A percentile compares a stretch with the other conserved stretches of the same genome.
These are phyloP conservation scores for Cladophialophora psammophila DNA, from an alignment of 2,329 filamentous ascomycete genomes.

Conservation along the genomic window DNA sequence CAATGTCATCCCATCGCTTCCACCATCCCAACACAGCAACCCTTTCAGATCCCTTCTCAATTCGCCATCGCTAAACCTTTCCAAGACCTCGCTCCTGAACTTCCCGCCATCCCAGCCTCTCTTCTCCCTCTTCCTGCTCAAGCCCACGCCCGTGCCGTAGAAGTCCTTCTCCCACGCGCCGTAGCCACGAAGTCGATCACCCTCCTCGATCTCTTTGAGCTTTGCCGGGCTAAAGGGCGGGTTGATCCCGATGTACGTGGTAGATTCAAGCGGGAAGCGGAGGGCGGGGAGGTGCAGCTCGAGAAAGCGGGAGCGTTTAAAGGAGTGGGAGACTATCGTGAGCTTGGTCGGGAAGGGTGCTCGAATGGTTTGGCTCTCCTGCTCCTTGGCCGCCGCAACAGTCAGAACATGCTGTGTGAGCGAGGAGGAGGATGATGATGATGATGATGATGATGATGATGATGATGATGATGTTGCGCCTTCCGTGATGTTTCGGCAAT, in stretches of 20 bases:
- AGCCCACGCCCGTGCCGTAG: constrained; percentile 47
- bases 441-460: too few relatives aligned
- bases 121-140: constrained; percentile 48
- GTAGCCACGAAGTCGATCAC: constrained; percentile 44
- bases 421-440: too few relatives aligned
- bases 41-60: background rate
- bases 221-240: constrained; percentile 57
- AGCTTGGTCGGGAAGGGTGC: constrained; percentile 63
- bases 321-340: constrained; percentile 72
- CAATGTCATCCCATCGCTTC: background rate
- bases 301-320: constrained; percentile 70
- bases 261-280: constrained; percentile 47
- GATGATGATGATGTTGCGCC: background rate
- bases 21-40: constrained; percentile 10
- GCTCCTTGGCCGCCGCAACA: background rate
- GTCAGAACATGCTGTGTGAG: background rate
- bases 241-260: constrained; percentile 69
- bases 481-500: background rate
- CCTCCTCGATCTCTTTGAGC: constrained; percentile 37
- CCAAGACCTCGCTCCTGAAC: constrained; percentile 25
- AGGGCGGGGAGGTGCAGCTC: constrained; percentile 70
- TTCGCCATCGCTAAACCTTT: background rate
- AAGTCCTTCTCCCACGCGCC: constrained; percentile 50
- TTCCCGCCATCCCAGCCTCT: constrained; percentile 48
- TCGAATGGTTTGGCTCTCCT: background rate